These are phyloP conservation scores for Venturia pyrina DNA, from an alignment of 2,329 filamentous ascomycete species.

Conservation along the genomic window DNA sequence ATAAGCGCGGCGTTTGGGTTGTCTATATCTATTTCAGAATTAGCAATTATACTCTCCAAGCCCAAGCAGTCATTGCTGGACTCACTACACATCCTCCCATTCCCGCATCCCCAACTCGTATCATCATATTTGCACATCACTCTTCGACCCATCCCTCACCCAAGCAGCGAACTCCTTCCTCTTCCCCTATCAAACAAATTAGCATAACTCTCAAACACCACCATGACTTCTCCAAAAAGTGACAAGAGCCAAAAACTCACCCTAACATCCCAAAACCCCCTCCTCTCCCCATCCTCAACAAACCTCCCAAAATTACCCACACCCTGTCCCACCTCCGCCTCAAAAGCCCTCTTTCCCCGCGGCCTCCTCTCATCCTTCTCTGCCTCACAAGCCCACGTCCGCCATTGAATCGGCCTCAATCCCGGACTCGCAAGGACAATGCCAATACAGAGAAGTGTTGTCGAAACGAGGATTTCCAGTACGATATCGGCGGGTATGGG, in stretches of 20 bases:
- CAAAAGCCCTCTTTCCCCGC: conserved; percentile 43
- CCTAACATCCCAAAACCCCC: conserved; percentile 81
- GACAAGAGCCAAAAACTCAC: conserved; percentile 36
- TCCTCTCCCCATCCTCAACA: conserved; percentile 63
- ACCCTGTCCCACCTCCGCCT: conserved; percentile 56
- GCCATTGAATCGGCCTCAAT: conserved; percentile 77
- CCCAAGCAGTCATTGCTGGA: not conserved
- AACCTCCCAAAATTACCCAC: conserved; percentile 55
- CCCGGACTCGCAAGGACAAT: conserved; percentile 69
- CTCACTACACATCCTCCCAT: not conserved
- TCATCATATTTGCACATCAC: conserved; percentile 5
- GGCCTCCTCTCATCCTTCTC: conserved; percentile 59
- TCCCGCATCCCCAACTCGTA: not conserved
- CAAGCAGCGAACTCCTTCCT: conserved; percentile 70
- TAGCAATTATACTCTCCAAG: not conserved
- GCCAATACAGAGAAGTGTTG: conserved; percentile 71
- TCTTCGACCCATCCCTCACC: conserved; percentile 35
- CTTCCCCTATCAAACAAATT: conserved; percentile 32
- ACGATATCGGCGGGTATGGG: conserved; percentile 73
- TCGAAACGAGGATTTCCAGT: conserved; percentile 73
- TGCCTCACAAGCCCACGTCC: conserved; percentile 72
- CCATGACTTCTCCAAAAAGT: conserved; percentile 14
- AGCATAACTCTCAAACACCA: not conserved
- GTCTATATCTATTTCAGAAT: conserved; percentile 1
- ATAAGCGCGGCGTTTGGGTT: not conserved